Conservation (phyloP, 129 eudicot species). For the Mikania micrantha region DNA sequence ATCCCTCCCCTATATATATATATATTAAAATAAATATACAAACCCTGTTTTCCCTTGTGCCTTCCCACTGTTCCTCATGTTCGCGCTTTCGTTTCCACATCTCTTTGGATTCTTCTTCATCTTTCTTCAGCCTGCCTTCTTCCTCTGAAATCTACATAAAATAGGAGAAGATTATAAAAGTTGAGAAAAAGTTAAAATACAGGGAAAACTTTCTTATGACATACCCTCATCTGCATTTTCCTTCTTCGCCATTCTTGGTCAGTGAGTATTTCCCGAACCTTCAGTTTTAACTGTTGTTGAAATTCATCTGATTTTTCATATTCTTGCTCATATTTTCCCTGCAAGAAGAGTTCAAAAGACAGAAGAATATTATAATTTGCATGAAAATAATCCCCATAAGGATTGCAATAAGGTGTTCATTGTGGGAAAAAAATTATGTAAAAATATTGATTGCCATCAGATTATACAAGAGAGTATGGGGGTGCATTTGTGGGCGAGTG, state of each 20-base stretch:
- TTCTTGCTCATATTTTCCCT: conserved; percentile 91
- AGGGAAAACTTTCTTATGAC: conserved; percentile 6
- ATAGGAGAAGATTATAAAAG: not conserved
- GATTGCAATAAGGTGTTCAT: not conserved
- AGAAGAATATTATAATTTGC: conserved; percentile 15
- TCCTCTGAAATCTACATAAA: conserved; percentile 81
- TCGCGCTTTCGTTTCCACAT: conserved; percentile 99
- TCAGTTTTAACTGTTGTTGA: conserved; percentile 75
- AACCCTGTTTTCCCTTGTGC: conserved; percentile 96
- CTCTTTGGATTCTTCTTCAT: conserved; percentile 94
- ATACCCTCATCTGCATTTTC: conserved; percentile 99
- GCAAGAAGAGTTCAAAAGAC: conserved; percentile 14
- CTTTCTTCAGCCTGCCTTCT: conserved; percentile 98
- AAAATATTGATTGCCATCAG: not conserved
- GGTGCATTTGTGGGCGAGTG: not conserved
- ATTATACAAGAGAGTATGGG: not conserved
- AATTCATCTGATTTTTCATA: conserved; percentile 64
- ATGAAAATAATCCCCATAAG: not conserved
- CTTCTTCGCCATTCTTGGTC: conserved; percentile 99
- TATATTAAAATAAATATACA: conserved; percentile 10
- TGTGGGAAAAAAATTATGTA: not conserved
- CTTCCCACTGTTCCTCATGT: conserved; percentile 99
- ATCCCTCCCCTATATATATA: too few relatives aligned
- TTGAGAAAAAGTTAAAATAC: not conserved
- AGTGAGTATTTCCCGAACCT: conserved; percentile 85